Conservation (phyloP, 192 early-diverging fungal species). For the Piromyces sp. region DNA sequence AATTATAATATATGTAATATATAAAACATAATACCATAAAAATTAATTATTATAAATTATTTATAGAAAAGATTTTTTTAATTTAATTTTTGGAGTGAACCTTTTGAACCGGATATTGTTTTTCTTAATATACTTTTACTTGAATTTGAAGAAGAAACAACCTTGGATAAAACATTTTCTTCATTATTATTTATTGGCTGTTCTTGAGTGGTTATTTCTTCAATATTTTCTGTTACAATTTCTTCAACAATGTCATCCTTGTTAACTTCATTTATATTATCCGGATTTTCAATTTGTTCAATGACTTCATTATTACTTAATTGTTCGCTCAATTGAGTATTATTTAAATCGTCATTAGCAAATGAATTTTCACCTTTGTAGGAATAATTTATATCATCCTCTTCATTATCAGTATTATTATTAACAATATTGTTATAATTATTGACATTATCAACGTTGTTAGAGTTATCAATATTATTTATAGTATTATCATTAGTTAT, state of each 20-base stretch:
- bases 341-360: neutral
- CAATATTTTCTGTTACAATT: neutral
- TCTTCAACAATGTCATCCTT: neutral
- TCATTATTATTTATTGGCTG: too few species aligned
- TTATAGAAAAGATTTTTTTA: too few species aligned
- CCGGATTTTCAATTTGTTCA: neutral
- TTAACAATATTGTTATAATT: neutral
- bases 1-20: too few species aligned
- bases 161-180: neutral
- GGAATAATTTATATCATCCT: neutral
- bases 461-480: neutral
- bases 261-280: neutral
- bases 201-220: neutral
- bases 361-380: too few species aligned
- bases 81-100: neutral
- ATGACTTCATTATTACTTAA: neutral
- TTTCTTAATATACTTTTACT: neutral
- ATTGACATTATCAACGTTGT: too few species aligned
- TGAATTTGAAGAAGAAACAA: neutral
- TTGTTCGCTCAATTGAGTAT: neutral
- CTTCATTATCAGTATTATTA: neutral
- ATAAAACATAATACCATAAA: too few species aligned
- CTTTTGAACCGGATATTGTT: neutral
- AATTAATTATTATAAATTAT: too few species aligned
- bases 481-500: too few species aligned